phyloP scores from a whole-genome alignment of 2,329 filamentous ascomycete species.

The Colletotrichum liaoningense region DNA sequence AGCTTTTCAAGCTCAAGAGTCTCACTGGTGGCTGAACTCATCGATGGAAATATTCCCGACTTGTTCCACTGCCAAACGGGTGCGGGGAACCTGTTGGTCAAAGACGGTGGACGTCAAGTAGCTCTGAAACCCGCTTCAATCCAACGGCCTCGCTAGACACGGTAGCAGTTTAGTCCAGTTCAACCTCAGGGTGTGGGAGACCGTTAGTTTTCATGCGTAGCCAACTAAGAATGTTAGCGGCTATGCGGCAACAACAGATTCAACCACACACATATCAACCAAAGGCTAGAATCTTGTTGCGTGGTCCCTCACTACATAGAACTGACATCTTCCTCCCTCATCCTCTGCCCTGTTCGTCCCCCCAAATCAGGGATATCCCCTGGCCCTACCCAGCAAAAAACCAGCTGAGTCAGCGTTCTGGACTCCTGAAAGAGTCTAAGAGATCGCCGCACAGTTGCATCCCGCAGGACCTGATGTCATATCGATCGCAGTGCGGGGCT shows the following conservation, averaged over 20 bases:
- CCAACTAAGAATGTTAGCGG: neutral
- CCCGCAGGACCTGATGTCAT: conserved; percentile 32
- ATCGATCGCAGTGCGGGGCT: conserved; percentile 21
- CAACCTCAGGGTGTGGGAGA: neutral
- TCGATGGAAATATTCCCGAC: neutral
- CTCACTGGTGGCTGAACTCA: neutral
- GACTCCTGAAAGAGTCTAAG: neutral
- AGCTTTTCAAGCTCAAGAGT: neutral
- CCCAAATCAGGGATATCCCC: conserved; percentile 16
- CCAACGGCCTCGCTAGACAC: neutral
- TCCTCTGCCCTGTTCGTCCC: neutral
- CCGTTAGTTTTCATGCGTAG: neutral
- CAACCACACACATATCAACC: neutral
- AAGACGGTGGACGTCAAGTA: neutral
- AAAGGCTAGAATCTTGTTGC: neutral
- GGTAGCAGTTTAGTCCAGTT: neutral
- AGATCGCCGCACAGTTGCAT: conserved; percentile 27
- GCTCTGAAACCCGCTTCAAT: neutral
- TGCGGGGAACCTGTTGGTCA: neutral
- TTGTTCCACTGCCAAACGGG: neutral
- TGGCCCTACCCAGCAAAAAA: neutral
- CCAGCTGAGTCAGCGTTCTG: conserved; percentile 26
- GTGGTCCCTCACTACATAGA: no score
- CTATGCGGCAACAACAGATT: neutral
- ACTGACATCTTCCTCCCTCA: neutral